Evolutionary conservation across 106 monocot genomes (phyloP), one percentile per base, ranked within the genome.

Genomic region (Allium sativum): DNA sequence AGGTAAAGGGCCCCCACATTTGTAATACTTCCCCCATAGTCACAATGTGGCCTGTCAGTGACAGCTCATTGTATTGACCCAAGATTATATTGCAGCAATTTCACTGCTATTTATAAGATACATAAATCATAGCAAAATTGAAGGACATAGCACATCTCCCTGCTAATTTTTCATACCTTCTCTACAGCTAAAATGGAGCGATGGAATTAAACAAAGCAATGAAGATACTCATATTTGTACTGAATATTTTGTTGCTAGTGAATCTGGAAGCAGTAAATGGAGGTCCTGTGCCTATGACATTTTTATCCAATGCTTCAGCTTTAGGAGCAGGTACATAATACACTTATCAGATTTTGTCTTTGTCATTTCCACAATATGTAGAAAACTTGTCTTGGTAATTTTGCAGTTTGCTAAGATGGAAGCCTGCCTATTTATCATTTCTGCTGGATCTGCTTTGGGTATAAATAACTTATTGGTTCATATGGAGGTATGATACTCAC

Each of bases 361-460:
- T 31, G 5, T 5, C 31, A 5, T 5, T 31, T 31, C 31, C 31
- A 31, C 5, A 31, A 31, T 31, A 31, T 31, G 31, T 31, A 31
- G 5, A 31, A 2, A 31, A 31, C 2, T 50, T 50, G 8, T 50
- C 48, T 50, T 11, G 48, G 48, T 53, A 1, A 1, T 42, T 52
- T 22, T 70, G 60, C 70, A 70, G 70, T 70, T 18, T 70, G 70
- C 52, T 70, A 61, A 52, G 70, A 70, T 70, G 70, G 70, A 61
- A 70, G 70, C 46, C 51, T 60, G 19, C 60, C 70, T 18, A 51
- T 52, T 70, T 70, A 70, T 44, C 48, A 70, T 61, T 70, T 61
- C 59, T 53, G 60, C 70, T 2, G 60, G 70, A 16, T 70, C 53
- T 61, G 70, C 51, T 18, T 70, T 60, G 13, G 70, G 70, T 42